Conservation (phyloP, 306 rosid species). For the Casuarina cunninghamiana region DNA sequence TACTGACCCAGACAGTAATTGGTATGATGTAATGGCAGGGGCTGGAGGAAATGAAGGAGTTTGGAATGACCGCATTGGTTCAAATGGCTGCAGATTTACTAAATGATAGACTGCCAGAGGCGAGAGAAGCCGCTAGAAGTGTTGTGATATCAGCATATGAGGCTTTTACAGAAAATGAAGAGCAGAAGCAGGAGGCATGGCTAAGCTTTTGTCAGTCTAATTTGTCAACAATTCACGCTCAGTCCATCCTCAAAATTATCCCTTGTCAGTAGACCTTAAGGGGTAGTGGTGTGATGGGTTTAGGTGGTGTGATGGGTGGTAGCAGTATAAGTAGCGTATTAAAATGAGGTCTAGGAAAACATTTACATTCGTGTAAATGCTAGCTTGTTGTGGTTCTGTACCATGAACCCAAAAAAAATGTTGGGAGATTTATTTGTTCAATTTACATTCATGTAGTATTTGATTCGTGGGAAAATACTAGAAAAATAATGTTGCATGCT, state of each 20-base stretch:
- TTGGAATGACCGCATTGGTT: slow-evolving; percentile 59
- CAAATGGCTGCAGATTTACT: slow-evolving; percentile 70
- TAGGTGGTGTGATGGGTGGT: not conserved
- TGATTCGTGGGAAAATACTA: no score
- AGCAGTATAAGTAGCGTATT: not conserved
- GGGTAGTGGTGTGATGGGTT: not conserved
- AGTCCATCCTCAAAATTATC: slow-evolving; percentile 66
- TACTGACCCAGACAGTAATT: not conserved
- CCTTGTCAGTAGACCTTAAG: slow-evolving; percentile 27
- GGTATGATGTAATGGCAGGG: slow-evolving; percentile 43
- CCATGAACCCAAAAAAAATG: no score
- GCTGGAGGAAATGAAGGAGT: slow-evolving; percentile 64
- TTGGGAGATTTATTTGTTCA: no score
- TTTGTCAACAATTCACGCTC: slow-evolving; percentile 61
- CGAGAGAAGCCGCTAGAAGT: slow-evolving; percentile 89
- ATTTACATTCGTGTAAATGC: slow-evolving; percentile 18
- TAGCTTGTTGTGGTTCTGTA: not conserved
- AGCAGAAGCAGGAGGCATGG: slow-evolving; percentile 75
- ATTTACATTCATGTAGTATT: no score
- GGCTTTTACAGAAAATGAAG: slow-evolving; percentile 51
- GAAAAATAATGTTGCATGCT: no score
- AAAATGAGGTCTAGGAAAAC: slow-evolving; percentile 12
- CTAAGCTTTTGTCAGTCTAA: slow-evolving; percentile 77
- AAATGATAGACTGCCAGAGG: slow-evolving; percentile 90
- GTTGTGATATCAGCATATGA: slow-evolving; percentile 52